These are phyloP conservation scores for Apiospora aurea DNA, from an alignment of 2,329 filamentous ascomycete genomes.

Conservation along the genomic window DNA sequence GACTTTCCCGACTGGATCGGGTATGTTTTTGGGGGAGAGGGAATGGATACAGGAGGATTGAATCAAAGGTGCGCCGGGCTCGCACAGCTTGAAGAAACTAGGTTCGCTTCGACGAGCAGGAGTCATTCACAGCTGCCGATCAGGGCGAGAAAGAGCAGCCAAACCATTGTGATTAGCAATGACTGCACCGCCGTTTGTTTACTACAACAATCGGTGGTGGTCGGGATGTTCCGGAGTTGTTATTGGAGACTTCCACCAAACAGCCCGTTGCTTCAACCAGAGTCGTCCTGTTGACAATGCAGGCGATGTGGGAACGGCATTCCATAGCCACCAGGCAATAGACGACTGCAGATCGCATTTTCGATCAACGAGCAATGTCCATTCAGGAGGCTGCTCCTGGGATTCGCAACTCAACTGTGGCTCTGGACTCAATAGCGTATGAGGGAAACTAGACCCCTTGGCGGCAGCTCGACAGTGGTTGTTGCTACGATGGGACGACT, in stretches of 20 bases:
- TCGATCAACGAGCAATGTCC: not conserved
- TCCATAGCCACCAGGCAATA: not conserved
- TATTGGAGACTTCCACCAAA: constrained; percentile 7
- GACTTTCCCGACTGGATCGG: not conserved
- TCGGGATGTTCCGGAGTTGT: not conserved
- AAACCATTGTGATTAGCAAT: not conserved
- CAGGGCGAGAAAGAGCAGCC: not conserved
- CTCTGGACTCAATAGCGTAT: not conserved
- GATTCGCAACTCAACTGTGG: not conserved
- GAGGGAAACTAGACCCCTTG: not conserved
- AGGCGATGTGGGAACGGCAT: not conserved
- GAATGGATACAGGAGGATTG: not conserved
- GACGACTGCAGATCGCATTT: not conserved
- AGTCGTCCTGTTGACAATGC: not conserved
- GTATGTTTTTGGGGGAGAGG: not conserved
- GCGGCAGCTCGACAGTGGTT: not conserved
- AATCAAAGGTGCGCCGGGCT: not conserved
- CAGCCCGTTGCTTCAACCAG: not conserved
- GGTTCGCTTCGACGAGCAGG: not conserved
- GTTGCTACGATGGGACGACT: constrained; percentile 4
- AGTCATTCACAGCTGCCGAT: not conserved
- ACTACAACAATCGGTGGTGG: not conserved
- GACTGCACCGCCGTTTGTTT: not conserved
- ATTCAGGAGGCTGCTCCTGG: too few relatives aligned
- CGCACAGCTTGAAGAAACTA: not conserved